Base-by-base conservation (phyloP, 176 grass and related monocot species). In the Stipa capillata region DNA sequence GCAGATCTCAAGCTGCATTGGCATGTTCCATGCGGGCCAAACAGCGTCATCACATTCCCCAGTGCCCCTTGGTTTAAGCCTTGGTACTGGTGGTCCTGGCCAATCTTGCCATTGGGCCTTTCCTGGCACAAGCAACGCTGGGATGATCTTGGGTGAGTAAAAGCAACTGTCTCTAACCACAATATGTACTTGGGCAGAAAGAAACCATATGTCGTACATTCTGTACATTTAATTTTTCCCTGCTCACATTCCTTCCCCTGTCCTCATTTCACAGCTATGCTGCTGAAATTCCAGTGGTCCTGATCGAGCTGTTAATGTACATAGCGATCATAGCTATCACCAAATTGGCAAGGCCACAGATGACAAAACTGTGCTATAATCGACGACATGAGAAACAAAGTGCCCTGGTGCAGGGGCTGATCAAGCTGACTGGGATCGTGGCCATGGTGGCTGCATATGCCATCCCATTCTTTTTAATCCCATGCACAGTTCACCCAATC, bases 11-110 rank as follows among this genome's bases (percentile, higher is more conserved):
- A 95, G 42, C 75, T 96, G 50, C 90, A 87, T 48, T 99, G 97
- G 97, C 88, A 79, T 66, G 88, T 99, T 45, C 97, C 97, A 0
- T 99, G 97, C 47, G 92, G 97, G 32, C 97, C 97, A 73, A 99
- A 99, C 84, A 99, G 92, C 47, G 88, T 99, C 3, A 83, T 99
- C 78, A 99, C 97, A 79, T 99, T 99, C 81, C 97, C 97, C 13
- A 99, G 92, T 54, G 93, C 93, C 47, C 97, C 97, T 34, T 99
- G 87, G 88, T 90, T 96, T 76, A 99, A 99, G 81, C 97, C 92
- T 45, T 99, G 97, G 97, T 99, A 99, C 69, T 99, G 97, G 97
- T 99, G 97, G 97, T 99, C 97, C 33, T 99, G 90, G 97, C 97
- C 97, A 37, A 78, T 99, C 60, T 82, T 99, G 69, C 97, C 97